Conservation (phyloP, 169 alveolate species). For the Plasmodium gonderi region DNA sequence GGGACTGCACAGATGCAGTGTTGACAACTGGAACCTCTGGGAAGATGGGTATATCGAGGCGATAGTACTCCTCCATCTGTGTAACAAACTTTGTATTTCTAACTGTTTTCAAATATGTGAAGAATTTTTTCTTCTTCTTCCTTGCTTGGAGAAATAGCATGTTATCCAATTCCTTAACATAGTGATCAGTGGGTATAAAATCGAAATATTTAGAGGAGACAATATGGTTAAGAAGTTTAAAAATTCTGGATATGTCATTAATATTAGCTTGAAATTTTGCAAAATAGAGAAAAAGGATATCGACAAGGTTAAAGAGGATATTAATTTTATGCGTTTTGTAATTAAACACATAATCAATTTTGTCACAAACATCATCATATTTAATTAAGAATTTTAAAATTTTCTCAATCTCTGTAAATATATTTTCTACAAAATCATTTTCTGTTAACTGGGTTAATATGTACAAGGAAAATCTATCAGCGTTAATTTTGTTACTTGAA, state of each 20-base stretch:
- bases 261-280: slow-evolving; percentile 62
- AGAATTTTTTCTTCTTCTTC: slow-evolving; percentile 40
- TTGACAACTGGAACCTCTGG: too few species aligned
- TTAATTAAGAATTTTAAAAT: slow-evolving; percentile 53
- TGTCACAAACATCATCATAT: slow-evolving; percentile 30
- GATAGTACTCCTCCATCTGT: slow-evolving; percentile 59
- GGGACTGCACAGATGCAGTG: too few species aligned
- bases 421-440: slow-evolving; percentile 51
- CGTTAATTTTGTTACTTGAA: slow-evolving; percentile 18
- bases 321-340: slow-evolving; percentile 65
- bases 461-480: slow-evolving; percentile 44
- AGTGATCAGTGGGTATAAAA: slow-evolving; percentile 25
- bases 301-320: slow-evolving; percentile 53
- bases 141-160: slow-evolving; percentile 1
- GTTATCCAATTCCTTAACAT: slow-evolving; percentile 71
- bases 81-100: slow-evolving; percentile 52
- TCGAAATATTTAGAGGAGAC: slow-evolving; percentile 49
- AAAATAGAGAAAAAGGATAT: slow-evolving; percentile 56
- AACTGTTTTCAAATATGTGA: slow-evolving; percentile 27
- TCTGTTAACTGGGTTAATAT: slow-evolving; percentile 28
- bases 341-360: slow-evolving; percentile 32
- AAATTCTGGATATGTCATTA: slow-evolving; percentile 3
- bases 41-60: slow-evolving; percentile 35
- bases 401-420: slow-evolving; percentile 52
- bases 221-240: slow-evolving; percentile 45